A percentile compares a stretch with the other conserved stretches of the same genome.
phyloP scores from a whole-genome alignment of 1,284 basidiomycete genomes.

The Heterobasidion irregulare region DNA sequence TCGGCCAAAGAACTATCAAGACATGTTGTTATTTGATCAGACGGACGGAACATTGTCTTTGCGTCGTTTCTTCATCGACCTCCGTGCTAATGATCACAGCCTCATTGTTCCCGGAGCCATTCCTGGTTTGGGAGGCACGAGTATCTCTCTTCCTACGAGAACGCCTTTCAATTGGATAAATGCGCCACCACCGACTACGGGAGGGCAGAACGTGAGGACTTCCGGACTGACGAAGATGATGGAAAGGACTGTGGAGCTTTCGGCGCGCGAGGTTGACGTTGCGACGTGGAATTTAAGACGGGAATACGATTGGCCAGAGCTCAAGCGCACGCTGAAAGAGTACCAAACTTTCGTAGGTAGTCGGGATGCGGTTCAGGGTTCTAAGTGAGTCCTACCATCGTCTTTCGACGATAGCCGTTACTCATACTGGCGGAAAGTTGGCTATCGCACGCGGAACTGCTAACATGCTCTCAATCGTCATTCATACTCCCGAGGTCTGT shows the following conservation, averaged over 20 bases:
- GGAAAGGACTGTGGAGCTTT: conserved; percentile 32
- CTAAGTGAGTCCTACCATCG: too few species aligned
- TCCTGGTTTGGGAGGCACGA: conserved; percentile 29
- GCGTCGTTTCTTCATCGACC: conserved; percentile 42
- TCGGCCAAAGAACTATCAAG: conserved; percentile 43
- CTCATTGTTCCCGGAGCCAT: conserved; percentile 24
- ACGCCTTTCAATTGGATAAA: conserved; percentile 18
- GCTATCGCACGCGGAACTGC: conserved; percentile 73
- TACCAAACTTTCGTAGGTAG: neutral
- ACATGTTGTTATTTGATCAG: conserved; percentile 60
- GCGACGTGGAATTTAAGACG: conserved; percentile 63
- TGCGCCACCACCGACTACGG: conserved; percentile 11
- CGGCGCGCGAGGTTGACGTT: conserved; percentile 43
- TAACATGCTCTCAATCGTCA: conserved; percentile 53
- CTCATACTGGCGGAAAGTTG: conserved; percentile 30
- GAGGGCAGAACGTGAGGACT: conserved; percentile 7
- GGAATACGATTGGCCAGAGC: conserved; percentile 44
- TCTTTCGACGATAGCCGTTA: too few species aligned
- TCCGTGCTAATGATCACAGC: conserved; percentile 20
- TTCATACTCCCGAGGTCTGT: conserved; percentile 61
- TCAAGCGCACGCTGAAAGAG: conserved; percentile 30
- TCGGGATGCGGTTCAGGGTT: too few species aligned
- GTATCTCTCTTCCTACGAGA: conserved; percentile 31
- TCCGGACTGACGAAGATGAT: conserved; percentile 28
- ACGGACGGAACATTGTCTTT: conserved; percentile 48